These are phyloP conservation scores for Thielaviopsis euricoi DNA, from an alignment of 2,329 filamentous ascomycete genomes.

Conservation along the genomic window DNA sequence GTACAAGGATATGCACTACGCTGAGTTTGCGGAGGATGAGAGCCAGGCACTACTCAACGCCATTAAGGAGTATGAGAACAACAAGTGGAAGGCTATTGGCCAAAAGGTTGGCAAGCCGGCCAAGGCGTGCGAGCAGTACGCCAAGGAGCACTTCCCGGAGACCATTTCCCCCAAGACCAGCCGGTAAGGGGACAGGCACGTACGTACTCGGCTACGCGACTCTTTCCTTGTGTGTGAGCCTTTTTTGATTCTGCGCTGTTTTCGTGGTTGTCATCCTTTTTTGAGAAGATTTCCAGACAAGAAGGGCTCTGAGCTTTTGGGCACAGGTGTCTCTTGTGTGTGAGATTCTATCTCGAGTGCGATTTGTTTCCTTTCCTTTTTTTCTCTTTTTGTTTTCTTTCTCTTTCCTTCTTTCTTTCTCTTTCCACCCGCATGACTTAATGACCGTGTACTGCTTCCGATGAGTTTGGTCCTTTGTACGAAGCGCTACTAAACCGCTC, in stretches of 20 bases:
- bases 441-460: too few species aligned
- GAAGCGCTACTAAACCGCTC: too few species aligned
- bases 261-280: neutral
- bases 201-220: neutral
- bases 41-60: slow-evolving; percentile 70
- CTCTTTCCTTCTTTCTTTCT: neutral
- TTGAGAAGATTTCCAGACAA: too few species aligned
- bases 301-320: too few species aligned
- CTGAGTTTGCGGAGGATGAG: slow-evolving; percentile 95
- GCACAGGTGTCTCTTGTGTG: too few species aligned
- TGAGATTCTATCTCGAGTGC: too few species aligned
- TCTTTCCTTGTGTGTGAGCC: neutral
- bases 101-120: slow-evolving; percentile 95
- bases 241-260: neutral
- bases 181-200: slow-evolving; percentile 4
- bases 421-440: neutral
- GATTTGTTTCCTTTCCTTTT: neutral
- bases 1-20: slow-evolving; percentile 99
- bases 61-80: slow-evolving; percentile 97
- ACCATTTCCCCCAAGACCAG: slow-evolving; percentile 7
- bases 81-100: slow-evolving; percentile 96
- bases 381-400: neutral
- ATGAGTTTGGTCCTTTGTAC: too few species aligned
- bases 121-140: slow-evolving; percentile 71
- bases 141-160: slow-evolving; percentile 77